Conservation (phyloP, 2,329 filamentous ascomycete genomes). For the Tolypocladium ophioglossoides region DNA sequence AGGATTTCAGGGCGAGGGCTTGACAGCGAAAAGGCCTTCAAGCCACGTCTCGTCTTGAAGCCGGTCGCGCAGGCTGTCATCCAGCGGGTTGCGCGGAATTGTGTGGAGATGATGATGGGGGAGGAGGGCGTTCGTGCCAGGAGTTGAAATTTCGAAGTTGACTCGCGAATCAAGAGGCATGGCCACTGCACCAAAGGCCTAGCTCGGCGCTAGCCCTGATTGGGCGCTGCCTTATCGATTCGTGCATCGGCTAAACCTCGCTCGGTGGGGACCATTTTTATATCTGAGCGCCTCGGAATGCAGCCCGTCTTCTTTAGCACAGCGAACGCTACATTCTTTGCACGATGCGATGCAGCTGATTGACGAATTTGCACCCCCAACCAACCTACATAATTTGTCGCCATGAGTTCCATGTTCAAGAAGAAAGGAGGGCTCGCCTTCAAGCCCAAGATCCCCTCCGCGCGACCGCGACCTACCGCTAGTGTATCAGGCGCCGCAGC, state of each 20-base stretch:
- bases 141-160: constrained; percentile 36
- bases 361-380: background rate
- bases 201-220: constrained; percentile 22
- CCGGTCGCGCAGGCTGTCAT: constrained; percentile 23
- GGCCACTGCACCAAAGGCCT: constrained; percentile 24
- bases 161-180: constrained; percentile 28
- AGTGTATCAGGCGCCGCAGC: constrained; percentile 16
- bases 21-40: constrained; percentile 16
- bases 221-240: constrained; percentile 20
- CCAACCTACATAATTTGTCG: background rate
- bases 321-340: background rate
- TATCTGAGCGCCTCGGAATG: background rate
- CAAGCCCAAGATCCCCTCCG: constrained; percentile 56
- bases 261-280: constrained; percentile 2
- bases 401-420: constrained; percentile 58
- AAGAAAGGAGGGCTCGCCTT: constrained; percentile 53
- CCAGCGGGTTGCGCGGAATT: constrained; percentile 19
- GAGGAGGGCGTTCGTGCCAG: constrained; percentile 19
- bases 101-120: constrained; percentile 18
- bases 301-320: background rate
- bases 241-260: constrained; percentile 23
- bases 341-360: constrained; percentile 14
- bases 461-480: constrained; percentile 39
- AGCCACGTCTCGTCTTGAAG: constrained; percentile 24
- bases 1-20: constrained; percentile 16